Base-by-base conservation (phyloP, 2,329 filamentous ascomycete genomes). In the Capronia epimyces region DNA sequence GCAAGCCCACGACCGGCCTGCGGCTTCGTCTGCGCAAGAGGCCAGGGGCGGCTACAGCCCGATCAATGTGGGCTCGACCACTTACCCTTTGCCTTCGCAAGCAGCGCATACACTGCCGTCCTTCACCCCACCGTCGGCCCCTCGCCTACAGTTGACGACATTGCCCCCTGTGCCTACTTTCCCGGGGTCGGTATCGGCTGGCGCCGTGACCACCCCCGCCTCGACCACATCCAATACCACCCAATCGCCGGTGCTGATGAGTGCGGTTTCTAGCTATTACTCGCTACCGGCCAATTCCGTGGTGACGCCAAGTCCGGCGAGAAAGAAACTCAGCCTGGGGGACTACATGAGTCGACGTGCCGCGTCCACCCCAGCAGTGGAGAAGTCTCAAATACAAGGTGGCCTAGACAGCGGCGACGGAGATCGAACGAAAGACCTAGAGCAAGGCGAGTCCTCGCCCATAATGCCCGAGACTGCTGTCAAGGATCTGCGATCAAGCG, bases 251-350 rank as follows among this genome's bases (percentile, higher is more conserved):
- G 59, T 60, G 5, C 31, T 64, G 6, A 60, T 65, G 40, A 66
- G 64, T 13, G 24, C 34, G n/a, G 64, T 63, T 6, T 63, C 60
- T 10, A 57, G 57, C 34, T 48, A 62, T n/a, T 64, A 66, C 31
- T 53, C 63, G 15, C 25, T 61, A 12, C 55, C 61, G 4, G n/a
- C 54, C 10, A 50, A 64, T 9, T 58, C 61, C 34, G 54, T 67
- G 7, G 64, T 68, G 6, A 68, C 70, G n/a, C 69, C 73, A 21
- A 75, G 71, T 57, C 73, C 73, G 2, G 67, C 69, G 15, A 75
- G 75, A 62, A 76, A 76, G 61, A 76, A 76, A 55, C 65, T 76
- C 42, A 76, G 71, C 56, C 60, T 76, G 16, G 72, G 72, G 39
- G 74, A 76, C 56, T 76, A 76, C 55, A 66, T 74, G 47, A 56